Evolutionary conservation across 1,284 basidiomycete genomes (phyloP).

Genomic region (Fomitopsis betulina): DNA sequence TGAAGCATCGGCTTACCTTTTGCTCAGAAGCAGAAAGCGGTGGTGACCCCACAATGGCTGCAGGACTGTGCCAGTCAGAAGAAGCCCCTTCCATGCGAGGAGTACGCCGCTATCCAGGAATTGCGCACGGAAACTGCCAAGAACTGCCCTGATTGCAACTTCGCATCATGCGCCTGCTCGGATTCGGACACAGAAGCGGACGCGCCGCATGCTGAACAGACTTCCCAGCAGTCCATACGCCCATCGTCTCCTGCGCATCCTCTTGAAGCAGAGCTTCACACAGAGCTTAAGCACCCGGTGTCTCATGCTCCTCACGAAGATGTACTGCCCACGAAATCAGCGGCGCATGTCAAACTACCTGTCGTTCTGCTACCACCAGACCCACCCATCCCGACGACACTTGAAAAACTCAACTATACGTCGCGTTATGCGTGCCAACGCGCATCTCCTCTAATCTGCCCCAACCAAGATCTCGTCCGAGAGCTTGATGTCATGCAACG

Average conservation of each 20-base stretch:
- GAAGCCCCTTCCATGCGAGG: slow-evolving; percentile 41
- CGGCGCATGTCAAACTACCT: slow-evolving; percentile 10
- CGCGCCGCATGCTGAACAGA: too few species aligned
- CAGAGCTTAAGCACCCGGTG: neutral
- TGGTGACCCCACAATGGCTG: slow-evolving; percentile 70
- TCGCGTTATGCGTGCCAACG: slow-evolving; percentile 57
- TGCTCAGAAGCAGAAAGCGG: slow-evolving; percentile 55
- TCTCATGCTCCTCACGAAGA: neutral
- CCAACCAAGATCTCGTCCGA: slow-evolving; percentile 54
- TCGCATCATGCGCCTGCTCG: slow-evolving; percentile 22
- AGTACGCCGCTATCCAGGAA: slow-evolving; percentile 50
- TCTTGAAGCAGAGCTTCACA: slow-evolving; percentile 3
- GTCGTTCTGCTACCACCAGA: slow-evolving; percentile 22
- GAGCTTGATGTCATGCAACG: slow-evolving; percentile 58
- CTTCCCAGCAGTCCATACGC: neutral
- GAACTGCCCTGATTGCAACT: slow-evolving; percentile 37
- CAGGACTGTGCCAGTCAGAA: slow-evolving; percentile 44
- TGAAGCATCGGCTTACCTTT: neutral
- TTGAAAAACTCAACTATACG: slow-evolving; percentile 27
- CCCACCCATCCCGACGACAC: slow-evolving; percentile 20
- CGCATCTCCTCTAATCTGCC: slow-evolving; percentile 57
- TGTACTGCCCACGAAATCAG: neutral
- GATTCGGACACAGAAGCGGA: slow-evolving; percentile 9
- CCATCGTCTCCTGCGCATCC: neutral
- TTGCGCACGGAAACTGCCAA: slow-evolving; percentile 40